Base-by-base conservation (phyloP, 495 filamentous ascomycete genomes). In the Podospora fimiseda region DNA sequence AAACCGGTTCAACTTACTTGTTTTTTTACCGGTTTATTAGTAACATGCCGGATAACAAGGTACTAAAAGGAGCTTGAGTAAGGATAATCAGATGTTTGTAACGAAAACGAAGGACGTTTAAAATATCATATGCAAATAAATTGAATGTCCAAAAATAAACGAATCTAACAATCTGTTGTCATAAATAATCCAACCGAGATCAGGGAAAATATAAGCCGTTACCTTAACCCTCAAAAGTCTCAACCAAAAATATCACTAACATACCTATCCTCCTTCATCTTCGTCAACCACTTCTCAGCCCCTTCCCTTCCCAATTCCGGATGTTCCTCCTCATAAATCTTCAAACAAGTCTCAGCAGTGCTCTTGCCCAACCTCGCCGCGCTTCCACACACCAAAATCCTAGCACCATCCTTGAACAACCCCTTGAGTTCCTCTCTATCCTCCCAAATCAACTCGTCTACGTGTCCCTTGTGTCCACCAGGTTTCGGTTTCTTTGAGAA, bases 171-270 rank as follows among this genome's bases (percentile, higher is more conserved):
- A n/a, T n/a, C n/a, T n/a, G n/a, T n/a, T n/a, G n/a, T n/a, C n/a
- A n/a, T n/a, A n/a, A n/a, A n/a, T n/a, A n/a, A n/a, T n/a, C n/a
- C n/a, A n/a, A n/a, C n/a, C n/a, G n/a, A n/a, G n/a, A n/a, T n/a
- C n/a, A n/a, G n/a, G n/a, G n/a, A n/a, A n/a, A n/a, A n/a, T n/a
- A n/a, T n/a, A n/a, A n/a, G n/a, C n/a, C n/a, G n/a, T n/a, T n/a
- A n/a, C n/a, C n/a, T n/a, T n/a, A n/a, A n/a, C n/a, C n/a, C n/a
- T n/a, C n/a, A n/a, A n/a, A n/a, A n/a, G n/a, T n/a, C n/a, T 33
- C 22, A 75, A 47, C 72, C 74, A 73, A 85, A 86, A 47, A 84
- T 77, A 69, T 85, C 81, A 46, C 76, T 83, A 27, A 79, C 77
- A 74, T 75, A 84, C 54, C 83, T 67, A 57, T 79, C 74, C 53